phyloP scores from a whole-genome alignment of 2,329 filamentous ascomycete genomes.

The Arachnomyces sp. region DNA sequence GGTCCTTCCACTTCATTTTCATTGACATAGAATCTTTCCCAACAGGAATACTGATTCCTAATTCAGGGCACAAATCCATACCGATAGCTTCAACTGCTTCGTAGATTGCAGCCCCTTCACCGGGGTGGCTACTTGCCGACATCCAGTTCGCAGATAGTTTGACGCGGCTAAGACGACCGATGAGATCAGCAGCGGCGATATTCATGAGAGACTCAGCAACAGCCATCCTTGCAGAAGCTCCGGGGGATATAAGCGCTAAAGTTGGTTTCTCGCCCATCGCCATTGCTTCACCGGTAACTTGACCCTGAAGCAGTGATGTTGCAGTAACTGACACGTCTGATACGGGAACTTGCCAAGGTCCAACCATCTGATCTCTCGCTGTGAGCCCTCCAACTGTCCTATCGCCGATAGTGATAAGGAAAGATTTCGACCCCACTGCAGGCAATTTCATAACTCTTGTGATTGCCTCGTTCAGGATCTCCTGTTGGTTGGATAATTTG shows the following conservation, averaged over 20 bases:
- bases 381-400: constrained; percentile 84
- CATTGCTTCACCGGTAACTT: constrained; percentile 88
- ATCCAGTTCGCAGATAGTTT: constrained; percentile 98
- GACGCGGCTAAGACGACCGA: constrained; percentile 66
- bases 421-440: constrained; percentile 91
- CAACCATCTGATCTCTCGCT: constrained; percentile 88
- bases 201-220: constrained; percentile 92
- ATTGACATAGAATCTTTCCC: constrained; percentile 98
- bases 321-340: constrained; percentile 89
- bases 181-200: constrained; percentile 68
- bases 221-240: constrained; percentile 90
- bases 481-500: constrained; percentile 40
- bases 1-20: constrained; percentile 91
- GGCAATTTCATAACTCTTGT: constrained; percentile 76
- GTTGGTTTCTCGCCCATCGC: constrained; percentile 90
- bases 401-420: constrained; percentile 94
- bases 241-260: constrained; percentile 79
- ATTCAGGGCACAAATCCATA: constrained; percentile 78
- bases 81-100: constrained; percentile 90
- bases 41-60: constrained; percentile 91
- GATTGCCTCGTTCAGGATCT: constrained; percentile 59
- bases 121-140: constrained; percentile 88
- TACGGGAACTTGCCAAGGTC: constrained; percentile 90
- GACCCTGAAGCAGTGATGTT: constrained; percentile 64
- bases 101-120: constrained; percentile 85